A percentile compares a stretch with the other conserved stretches of the same genome.
phyloP scores from a whole-genome alignment of 2,329 filamentous ascomycete genomes.

The Aspergillus amoenus region DNA sequence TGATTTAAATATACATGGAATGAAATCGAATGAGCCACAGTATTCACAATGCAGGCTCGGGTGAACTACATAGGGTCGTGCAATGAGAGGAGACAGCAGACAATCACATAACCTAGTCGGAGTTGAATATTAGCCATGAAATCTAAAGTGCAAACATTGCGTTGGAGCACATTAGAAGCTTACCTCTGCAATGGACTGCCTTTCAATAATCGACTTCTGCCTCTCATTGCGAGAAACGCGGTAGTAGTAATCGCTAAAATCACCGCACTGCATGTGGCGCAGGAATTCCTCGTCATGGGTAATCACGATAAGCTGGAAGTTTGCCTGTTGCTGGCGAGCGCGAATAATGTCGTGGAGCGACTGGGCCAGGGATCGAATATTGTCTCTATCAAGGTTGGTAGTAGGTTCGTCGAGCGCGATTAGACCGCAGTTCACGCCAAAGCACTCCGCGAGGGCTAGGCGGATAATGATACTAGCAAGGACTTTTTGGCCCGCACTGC shows the following conservation, averaged over 20 bases:
- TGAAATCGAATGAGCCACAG: neutral
- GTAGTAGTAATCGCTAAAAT: conserved; percentile 92
- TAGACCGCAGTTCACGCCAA: conserved; percentile 91
- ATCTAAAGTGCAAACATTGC: neutral
- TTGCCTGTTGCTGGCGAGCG: conserved; percentile 76
- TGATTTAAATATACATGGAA: neutral
- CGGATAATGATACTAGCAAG: conserved; percentile 97
- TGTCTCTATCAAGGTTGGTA: conserved; percentile 92
- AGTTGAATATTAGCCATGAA: neutral
- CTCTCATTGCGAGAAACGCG: conserved; percentile 77
- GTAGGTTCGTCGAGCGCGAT: conserved; percentile 97
- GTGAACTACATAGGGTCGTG: neutral
- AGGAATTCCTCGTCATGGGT: conserved; percentile 98
- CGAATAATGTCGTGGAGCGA: conserved; percentile 86
- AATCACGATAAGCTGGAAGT: conserved; percentile 98
- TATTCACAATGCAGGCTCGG: neutral
- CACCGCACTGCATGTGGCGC: conserved; percentile 86
- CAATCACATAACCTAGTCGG: neutral
- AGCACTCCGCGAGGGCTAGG: conserved; percentile 91
- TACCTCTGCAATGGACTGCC: conserved; percentile 55
- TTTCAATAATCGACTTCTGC: conserved; percentile 84
- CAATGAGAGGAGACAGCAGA: neutral
- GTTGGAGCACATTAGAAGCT: neutral
- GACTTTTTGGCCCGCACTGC: conserved; percentile 94
- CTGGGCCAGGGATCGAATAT: conserved; percentile 84